phyloP scores from a whole-genome alignment of 805 yeast genomes.

The Brettanomyces nanus region DNA sequence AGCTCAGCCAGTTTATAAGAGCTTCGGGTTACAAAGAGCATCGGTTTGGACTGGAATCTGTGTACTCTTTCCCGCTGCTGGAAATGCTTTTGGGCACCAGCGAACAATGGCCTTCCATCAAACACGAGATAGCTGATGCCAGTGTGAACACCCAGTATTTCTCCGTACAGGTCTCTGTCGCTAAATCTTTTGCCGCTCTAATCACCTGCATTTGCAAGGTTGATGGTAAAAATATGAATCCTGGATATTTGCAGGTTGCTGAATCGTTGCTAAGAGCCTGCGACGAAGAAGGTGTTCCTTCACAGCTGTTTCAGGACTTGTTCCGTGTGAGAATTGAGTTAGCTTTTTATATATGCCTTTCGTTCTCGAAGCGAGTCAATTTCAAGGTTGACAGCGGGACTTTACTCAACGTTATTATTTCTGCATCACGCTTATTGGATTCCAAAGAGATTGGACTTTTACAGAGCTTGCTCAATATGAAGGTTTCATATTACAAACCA shows the following conservation, averaged over 20 bases:
- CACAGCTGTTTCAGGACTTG: slow-evolving; percentile 39
- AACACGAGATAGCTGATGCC: slow-evolving; percentile 45
- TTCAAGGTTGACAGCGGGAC: slow-evolving; percentile 26
- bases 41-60: slow-evolving; percentile 42
- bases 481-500: slow-evolving; percentile 43
- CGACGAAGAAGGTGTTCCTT: slow-evolving; percentile 41
- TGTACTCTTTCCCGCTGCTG: slow-evolving; percentile 55
- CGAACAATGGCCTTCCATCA: slow-evolving; percentile 39
- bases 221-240: slow-evolving; percentile 20
- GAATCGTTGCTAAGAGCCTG: slow-evolving; percentile 44
- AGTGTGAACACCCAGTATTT: slow-evolving; percentile 57
- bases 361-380: slow-evolving; percentile 27
- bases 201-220: slow-evolving; percentile 56
- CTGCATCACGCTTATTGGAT: slow-evolving; percentile 36
- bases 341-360: slow-evolving; percentile 43
- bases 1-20: slow-evolving; percentile 43
- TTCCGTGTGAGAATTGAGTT: slow-evolving; percentile 60
- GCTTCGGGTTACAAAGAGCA: slow-evolving; percentile 37
- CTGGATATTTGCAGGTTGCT: slow-evolving; percentile 29
- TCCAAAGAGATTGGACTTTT: slow-evolving; percentile 44
- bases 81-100: slow-evolving; percentile 45
- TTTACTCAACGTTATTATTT: slow-evolving; percentile 34
- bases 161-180: slow-evolving; percentile 58
- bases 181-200: slow-evolving; percentile 73
- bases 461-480: slow-evolving; percentile 30